Evolutionary conservation across 768 basidiomycete genomes (phyloP).

Genomic region (Podaxis pistillaris): DNA sequence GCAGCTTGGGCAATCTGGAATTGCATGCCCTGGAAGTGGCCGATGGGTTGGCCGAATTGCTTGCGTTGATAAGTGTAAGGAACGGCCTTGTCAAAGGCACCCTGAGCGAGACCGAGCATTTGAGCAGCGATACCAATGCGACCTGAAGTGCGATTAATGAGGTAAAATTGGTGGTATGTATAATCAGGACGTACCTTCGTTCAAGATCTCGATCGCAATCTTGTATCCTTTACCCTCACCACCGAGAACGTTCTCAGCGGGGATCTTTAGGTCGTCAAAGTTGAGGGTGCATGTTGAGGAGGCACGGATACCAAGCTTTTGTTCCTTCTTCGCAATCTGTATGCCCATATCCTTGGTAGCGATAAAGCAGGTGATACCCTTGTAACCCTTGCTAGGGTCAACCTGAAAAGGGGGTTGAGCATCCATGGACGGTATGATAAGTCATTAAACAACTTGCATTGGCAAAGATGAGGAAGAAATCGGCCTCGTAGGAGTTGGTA

Average conservation of each 20-base stretch:
- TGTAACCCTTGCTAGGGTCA: constrained; percentile 93
- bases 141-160: constrained; percentile 36
- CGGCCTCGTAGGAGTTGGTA: constrained; percentile 91
- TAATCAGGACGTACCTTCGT: constrained; percentile 25
- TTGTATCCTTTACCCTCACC: constrained; percentile 93
- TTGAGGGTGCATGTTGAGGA: constrained; percentile 93
- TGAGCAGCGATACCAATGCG: constrained; percentile 98
- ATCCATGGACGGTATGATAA: neutral
- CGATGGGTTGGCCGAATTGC: constrained; percentile 93
- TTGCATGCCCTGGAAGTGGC: constrained; percentile 94
- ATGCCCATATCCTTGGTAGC: constrained; percentile 97
- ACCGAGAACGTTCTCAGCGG: constrained; percentile 89
- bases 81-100: constrained; percentile 94
- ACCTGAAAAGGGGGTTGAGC: constrained; percentile 35
- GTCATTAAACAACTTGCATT: constrained; percentile 52
- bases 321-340: constrained; percentile 97
- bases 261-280: constrained; percentile 87
- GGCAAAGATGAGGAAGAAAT: constrained; percentile 92
- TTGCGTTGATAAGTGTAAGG: constrained; percentile 91
- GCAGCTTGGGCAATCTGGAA: constrained; percentile 93
- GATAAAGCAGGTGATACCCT: constrained; percentile 97
- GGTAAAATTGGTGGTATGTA: neutral
- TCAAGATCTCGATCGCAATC: constrained; percentile 20
- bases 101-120: constrained; percentile 97
- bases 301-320: constrained; percentile 95